Evolutionary conservation across 2,329 filamentous ascomycete genomes (phyloP), one percentile per base, ranked within the genome.

Genomic region (Colletotrichum liriopes): DNA sequence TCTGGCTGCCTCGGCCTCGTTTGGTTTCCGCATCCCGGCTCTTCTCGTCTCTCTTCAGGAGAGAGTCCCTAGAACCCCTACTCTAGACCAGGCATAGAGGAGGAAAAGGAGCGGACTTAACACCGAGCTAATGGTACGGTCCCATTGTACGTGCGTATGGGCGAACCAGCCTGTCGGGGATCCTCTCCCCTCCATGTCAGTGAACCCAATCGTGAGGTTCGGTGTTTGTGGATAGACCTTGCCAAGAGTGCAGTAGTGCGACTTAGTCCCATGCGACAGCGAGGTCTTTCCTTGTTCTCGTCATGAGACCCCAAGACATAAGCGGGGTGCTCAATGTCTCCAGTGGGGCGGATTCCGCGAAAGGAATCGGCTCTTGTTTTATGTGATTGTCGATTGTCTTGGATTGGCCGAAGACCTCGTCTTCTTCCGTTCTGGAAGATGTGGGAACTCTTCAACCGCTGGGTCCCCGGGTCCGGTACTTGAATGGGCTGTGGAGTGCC

Each of bases 201-300:
- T 41, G 29, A 69, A 72, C 69, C 65, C 65, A 69, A 72, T 69
- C 29, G 65, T 59, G 59, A 72, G 69, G 69, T 72, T 72, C 69
- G 47, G 45, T 49, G 41, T 43, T 26, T 29, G 60, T 43, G 52
- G 65, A 32, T 60, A 32, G 59, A 35, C 69, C 54, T 60, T 72
- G 69, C 65, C 69, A 69, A 65, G 45, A 11, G 45, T 65, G 69
- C 54, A 72, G 65, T 72, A 72, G 69, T 54, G 69, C 16, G 20
- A 26, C 62, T 47, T 65, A 56, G 62, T 20, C 12, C 51, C 26
- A 49, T 43, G 45, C 52, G n/a, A 35, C 39, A 54, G 60, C 69
- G 54, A 69, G 69, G 69, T 23, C 6, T 18, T 64, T 60, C 69
- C 69, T 60, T 72, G 69, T 60, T 60, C 69, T 65, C 47, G 29